A percentile compares a stretch with the other conserved stretches of the same genome.
These are phyloP conservation scores for Bretschneidera sinensis DNA, from an alignment of 345 rosid species.

Conservation along the genomic window DNA sequence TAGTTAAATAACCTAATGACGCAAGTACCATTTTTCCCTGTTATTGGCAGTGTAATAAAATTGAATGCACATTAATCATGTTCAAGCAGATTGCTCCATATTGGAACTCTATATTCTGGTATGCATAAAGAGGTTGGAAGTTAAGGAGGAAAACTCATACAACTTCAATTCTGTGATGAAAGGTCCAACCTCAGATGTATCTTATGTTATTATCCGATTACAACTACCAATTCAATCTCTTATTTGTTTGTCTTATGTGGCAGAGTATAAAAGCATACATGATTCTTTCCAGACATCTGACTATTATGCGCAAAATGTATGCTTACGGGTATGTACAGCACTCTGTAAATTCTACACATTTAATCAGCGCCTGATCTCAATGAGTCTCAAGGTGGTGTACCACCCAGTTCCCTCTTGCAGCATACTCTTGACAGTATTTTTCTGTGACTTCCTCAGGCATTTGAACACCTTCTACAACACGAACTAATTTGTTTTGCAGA, in stretches of 20 bases:
- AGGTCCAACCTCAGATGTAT: slow-evolving; percentile 36
- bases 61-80: not conserved
- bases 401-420: not conserved
- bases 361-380: slow-evolving; percentile 3
- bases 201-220: not conserved
- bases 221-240: slow-evolving; percentile 2
- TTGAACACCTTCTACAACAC: slow-evolving; percentile 70
- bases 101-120: slow-evolving; percentile 84
- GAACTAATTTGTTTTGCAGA: slow-evolving; percentile 60
- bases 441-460: slow-evolving; percentile 53
- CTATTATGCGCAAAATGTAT: slow-evolving; percentile 56
- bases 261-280: slow-evolving; percentile 83
- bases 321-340: slow-evolving; percentile 57
- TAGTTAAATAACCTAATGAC: no score
- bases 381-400: slow-evolving; percentile 6
- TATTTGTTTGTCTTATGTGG: slow-evolving; percentile 14
- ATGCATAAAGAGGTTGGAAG: slow-evolving; percentile 85
- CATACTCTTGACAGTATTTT: slow-evolving; percentile 6
- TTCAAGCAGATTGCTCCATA: slow-evolving; percentile 72
- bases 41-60: not conserved
- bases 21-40: no score
- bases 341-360: not conserved
- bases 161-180: slow-evolving; percentile 80
- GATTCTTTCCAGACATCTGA: slow-evolving; percentile 79
- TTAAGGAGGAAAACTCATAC: slow-evolving; percentile 79